A percentile compares a stretch with the other conserved stretches of the same genome.
Conservation (phyloP, 768 basidiomycete species). For the Kondoa subrosea region DNA sequence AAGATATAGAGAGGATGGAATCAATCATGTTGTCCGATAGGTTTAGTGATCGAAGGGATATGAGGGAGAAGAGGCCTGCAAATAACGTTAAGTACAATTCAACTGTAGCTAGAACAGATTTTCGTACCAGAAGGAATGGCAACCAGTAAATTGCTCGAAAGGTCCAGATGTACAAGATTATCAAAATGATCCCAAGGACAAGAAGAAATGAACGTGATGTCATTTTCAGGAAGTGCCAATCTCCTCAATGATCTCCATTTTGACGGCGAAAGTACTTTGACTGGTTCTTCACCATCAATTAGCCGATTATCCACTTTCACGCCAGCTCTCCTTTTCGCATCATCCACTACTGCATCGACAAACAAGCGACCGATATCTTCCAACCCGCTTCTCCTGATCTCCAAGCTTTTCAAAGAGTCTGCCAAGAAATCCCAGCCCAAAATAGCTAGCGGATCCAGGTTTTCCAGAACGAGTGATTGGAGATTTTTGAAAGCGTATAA, state of each 20-base stretch:
- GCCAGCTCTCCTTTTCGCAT: constrained; percentile 34
- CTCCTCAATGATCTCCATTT: constrained; percentile 45
- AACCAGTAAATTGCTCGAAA: constrained; percentile 69
- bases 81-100: constrained; percentile 42
- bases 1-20: constrained; percentile 75
- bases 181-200: constrained; percentile 47
- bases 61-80: constrained; percentile 51
- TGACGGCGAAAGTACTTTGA: background rate
- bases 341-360: constrained; percentile 42
- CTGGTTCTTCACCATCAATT: constrained; percentile 7
- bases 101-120: constrained; percentile 47
- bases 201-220: constrained; percentile 48
- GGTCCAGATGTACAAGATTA: constrained; percentile 49
- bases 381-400: constrained; percentile 59
- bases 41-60: constrained; percentile 74
- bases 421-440: constrained; percentile 69
- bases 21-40: constrained; percentile 96
- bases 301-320: constrained; percentile 6
- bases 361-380: constrained; percentile 66
- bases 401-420: constrained; percentile 53
- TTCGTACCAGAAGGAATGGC: constrained; percentile 67
- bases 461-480: constrained; percentile 52
- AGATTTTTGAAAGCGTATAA: constrained; percentile 72
- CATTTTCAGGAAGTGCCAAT: constrained; percentile 62
- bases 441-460: constrained; percentile 64